Evolutionary conservation across 441 rosid species (phyloP).

Genomic region (Manihot esculenta): DNA sequence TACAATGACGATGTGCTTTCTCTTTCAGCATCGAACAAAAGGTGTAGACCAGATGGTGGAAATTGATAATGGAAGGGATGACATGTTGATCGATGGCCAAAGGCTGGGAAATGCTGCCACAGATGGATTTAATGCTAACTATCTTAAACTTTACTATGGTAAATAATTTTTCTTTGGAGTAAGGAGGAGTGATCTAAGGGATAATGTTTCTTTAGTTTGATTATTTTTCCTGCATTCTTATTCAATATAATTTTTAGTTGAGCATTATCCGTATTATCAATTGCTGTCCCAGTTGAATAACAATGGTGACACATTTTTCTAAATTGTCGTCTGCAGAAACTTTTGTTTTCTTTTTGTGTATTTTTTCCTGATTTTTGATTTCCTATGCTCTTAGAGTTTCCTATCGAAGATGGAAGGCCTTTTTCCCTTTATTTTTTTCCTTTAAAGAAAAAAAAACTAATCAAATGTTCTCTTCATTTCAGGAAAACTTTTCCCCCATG

Average conservation of each 20-base stretch:
- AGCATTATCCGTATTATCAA: background rate
- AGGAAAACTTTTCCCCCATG: constrained; percentile 69
- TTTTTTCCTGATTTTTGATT: background rate
- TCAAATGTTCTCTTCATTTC: constrained; percentile 21
- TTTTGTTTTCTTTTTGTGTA: background rate
- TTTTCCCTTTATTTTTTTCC: no score
- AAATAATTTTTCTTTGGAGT: constrained; percentile 1
- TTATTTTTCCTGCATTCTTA: background rate
- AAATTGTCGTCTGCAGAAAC: background rate
- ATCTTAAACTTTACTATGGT: constrained; percentile 60
- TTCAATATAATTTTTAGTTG: background rate
- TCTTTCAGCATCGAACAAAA: background rate
- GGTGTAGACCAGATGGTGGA: constrained; percentile 19
- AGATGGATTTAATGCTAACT: constrained; percentile 42
- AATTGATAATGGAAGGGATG: constrained; percentile 40
- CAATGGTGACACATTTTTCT: background rate
- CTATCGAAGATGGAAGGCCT: no score
- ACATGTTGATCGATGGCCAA: constrained; percentile 46
- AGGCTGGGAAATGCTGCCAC: constrained; percentile 24
- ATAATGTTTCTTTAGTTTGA: background rate
- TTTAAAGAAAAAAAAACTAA: no score
- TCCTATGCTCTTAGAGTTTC: background rate
- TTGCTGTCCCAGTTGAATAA: background rate
- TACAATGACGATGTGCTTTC: background rate
- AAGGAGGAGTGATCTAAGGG: background rate